Conservation (phyloP, 2,329 filamentous ascomycete species). For the Dothistroma pini region DNA sequence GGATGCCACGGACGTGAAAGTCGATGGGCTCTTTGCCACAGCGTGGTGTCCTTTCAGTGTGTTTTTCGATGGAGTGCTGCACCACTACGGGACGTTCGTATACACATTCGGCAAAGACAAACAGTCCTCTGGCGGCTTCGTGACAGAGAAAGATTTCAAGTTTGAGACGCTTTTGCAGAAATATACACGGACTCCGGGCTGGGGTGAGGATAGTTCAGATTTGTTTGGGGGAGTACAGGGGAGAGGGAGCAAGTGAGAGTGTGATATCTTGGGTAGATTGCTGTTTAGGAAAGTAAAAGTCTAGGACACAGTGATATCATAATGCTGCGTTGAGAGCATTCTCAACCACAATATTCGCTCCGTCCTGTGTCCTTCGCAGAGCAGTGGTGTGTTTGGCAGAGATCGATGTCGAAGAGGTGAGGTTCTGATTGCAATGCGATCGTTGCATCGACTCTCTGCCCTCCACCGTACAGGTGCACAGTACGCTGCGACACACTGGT, state of each 20-base stretch:
- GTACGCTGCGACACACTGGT: no score
- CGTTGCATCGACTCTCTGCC: no score
- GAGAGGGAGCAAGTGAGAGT: background rate
- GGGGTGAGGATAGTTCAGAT: constrained; percentile 6
- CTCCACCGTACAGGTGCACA: no score
- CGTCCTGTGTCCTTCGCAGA: no score
- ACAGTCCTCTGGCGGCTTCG: background rate
- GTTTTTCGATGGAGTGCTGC: constrained; percentile 23
- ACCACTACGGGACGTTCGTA: constrained; percentile 23
- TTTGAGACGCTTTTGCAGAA: constrained; percentile 24
- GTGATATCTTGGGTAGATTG: no score
- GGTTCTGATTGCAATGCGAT: no score
- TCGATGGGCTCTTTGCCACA: constrained; percentile 17
- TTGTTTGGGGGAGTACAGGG: background rate
- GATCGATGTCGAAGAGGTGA: no score
- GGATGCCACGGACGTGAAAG: constrained; percentile 15
- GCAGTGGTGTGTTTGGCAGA: no score
- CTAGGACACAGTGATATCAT: no score
- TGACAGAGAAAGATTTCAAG: constrained; percentile 14
- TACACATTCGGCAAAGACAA: constrained; percentile 15
- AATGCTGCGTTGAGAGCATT: no score
- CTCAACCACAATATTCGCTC: no score
- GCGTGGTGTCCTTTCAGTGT: constrained; percentile 22
- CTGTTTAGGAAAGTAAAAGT: no score
- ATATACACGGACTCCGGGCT: constrained; percentile 21